These are phyloP conservation scores for Alisma plantagoaquatica DNA, from an alignment of 106 monocot genomes.

Conservation along the genomic window DNA sequence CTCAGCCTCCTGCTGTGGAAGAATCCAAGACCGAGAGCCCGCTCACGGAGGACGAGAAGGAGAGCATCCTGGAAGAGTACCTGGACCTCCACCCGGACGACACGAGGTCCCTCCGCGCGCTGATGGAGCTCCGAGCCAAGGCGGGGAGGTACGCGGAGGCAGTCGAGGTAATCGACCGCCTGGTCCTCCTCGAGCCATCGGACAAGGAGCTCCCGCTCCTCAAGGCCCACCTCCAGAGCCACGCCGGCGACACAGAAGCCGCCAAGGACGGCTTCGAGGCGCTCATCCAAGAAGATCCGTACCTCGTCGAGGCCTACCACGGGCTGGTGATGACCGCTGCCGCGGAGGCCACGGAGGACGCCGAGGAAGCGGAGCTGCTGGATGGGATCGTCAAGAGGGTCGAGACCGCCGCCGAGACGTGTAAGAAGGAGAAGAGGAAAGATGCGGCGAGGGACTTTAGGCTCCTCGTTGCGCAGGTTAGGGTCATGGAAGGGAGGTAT, in stretches of 20 bases:
- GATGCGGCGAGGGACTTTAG: conserved; percentile 66
- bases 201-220: conserved; percentile 40
- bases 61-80: conserved; percentile 30
- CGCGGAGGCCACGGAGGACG: conserved; percentile 3
- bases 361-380: conserved; percentile 22
- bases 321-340: conserved; percentile 67
- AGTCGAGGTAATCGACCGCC: conserved; percentile 35
- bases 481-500: conserved; percentile 42
- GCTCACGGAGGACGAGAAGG: conserved; percentile 19
- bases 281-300: conserved; percentile 44
- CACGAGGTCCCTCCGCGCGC: conserved; percentile 31
- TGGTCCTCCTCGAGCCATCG: conserved; percentile 36
- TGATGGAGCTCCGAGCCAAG: conserved; percentile 61
- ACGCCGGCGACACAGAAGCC: conserved; percentile 33
- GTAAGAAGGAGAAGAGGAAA: conserved; percentile 52
- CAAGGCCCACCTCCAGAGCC: conserved; percentile 46
- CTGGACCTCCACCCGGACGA: conserved; percentile 38
- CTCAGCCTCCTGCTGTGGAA: conserved; percentile 12
- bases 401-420: conserved; percentile 33
- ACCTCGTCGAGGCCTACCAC: conserved; percentile 74
- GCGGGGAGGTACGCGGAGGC: conserved; percentile 36
- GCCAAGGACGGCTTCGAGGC: conserved; percentile 51
- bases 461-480: conserved; percentile 58
- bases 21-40: conserved; percentile 1
- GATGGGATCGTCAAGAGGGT: conserved; percentile 25